Evolutionary conservation across 1,284 basidiomycete species (phyloP).

Genomic region (Austropuccinia psidii): DNA sequence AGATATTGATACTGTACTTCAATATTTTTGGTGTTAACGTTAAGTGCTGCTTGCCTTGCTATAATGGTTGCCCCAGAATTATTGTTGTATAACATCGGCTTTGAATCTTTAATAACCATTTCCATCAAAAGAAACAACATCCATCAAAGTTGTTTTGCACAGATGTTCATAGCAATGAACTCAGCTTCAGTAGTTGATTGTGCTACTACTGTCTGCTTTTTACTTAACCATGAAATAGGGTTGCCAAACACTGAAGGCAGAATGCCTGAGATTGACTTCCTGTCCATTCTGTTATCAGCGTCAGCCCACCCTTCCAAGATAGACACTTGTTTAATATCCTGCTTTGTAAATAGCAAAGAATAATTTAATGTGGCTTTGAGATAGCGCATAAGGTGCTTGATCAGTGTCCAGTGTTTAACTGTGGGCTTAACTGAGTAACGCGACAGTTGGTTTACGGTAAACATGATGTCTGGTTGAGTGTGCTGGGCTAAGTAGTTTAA

Average conservation of each 20-base stretch:
- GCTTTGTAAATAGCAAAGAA: not conserved
- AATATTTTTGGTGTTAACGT: conserved; percentile 11
- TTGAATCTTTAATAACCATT: not conserved
- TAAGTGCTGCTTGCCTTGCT: not conserved
- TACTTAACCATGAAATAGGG: not conserved
- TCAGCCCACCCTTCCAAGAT: not conserved
- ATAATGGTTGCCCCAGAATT: not conserved
- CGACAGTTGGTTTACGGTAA: not conserved
- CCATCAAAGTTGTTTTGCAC: conserved; percentile 10
- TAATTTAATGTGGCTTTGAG: not conserved
- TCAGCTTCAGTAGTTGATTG: conserved; percentile 6
- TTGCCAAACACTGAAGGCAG: not conserved
- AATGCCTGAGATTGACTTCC: not conserved
- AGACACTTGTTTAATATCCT: too few species aligned
- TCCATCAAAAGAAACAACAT: not conserved
- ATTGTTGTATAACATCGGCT: not conserved
- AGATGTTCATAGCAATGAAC: not conserved
- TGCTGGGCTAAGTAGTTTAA: not conserved
- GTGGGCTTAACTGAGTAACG: not conserved
- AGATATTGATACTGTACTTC: conserved; percentile 20
- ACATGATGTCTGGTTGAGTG: not conserved
- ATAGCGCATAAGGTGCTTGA: not conserved
- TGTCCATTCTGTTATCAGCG: not conserved
- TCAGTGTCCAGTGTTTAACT: not conserved
- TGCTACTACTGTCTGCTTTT: not conserved